Evolutionary conservation across 371 early-diverging fungal genomes (phyloP), one percentile per base, ranked within the genome.

Genomic region (Mucor saturninus): DNA sequence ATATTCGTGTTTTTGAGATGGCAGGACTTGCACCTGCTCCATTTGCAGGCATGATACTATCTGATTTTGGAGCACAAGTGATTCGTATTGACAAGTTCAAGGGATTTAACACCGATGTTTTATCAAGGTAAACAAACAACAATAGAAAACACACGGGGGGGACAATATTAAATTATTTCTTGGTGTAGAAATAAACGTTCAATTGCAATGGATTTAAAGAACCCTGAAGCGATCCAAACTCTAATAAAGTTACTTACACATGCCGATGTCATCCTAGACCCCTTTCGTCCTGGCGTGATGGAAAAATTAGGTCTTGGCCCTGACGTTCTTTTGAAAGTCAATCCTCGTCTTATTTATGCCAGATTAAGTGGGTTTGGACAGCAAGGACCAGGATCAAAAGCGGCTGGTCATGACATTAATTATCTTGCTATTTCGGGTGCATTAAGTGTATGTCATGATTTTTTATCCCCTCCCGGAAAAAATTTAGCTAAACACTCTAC

Each of bases 321-420:
- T 37, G 83, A 87, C 4, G 76, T 76, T 5, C 56, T 90, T 14
- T 54, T 84, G 21, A 73, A 74, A 26, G 48, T 68, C 26, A 90
- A 91, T 69, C 86, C 88, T 4, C 54, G 81, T 3, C 64, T 90
- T 52, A 79, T 92, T 60, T 81, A 84, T 76, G 91, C 89, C 4
- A 71, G 91, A 11, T 64, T 91, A 56, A 89, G 88, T 15, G 93
- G 93, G 4, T 92, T 82, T 70, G 91, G 91, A 4, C 93, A 90
- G 58, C 55, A 64, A 7, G 90, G 91, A 29, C 49, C 65, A n/a
- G 74, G 68, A 35, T 78, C 88, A 13, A 68, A 73, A 39, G 82
- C 81, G 65, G 93, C 93, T 3, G 93, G 91, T 0, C 93, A 92
- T 62, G 93, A 92, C 65, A 85, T 91, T 59, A 92, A 91, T 57